Evolutionary conservation across 2,329 filamentous ascomycete genomes (phyloP).

Genomic region (Botryotinia narcissicola): DNA sequence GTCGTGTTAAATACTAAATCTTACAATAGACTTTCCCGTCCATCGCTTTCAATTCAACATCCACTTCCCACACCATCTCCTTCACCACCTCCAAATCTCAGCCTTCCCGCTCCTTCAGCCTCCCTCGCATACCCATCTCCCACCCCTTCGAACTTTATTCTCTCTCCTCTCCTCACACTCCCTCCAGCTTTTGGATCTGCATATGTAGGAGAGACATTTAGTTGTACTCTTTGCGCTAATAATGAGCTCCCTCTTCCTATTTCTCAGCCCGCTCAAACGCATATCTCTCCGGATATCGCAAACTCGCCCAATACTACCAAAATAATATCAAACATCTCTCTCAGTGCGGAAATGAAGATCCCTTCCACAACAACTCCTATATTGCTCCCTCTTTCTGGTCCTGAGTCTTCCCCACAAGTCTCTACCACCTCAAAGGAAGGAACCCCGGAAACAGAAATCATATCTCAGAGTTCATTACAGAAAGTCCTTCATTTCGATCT

Average conservation of each 20-base stretch:
- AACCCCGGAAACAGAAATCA: not conserved
- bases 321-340: constrained; percentile 69
- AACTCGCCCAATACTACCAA: constrained; percentile 42
- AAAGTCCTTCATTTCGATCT: constrained; percentile 81
- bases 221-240: constrained; percentile 93
- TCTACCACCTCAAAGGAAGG: constrained; percentile 1
- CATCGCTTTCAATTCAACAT: constrained; percentile 68
- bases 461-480: constrained; percentile 52
- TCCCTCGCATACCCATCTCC: constrained; percentile 69
- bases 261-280: not conserved
- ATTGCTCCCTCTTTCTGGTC: constrained; percentile 56
- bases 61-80: constrained; percentile 42
- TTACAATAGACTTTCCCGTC: constrained; percentile 69
- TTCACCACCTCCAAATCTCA: constrained; percentile 39
- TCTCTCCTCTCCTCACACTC: constrained; percentile 70
- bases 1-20: not conserved
- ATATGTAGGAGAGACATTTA: constrained; percentile 93
- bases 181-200: constrained; percentile 90
- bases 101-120: constrained; percentile 46
- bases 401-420: constrained; percentile 13
- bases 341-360: constrained; percentile 94
- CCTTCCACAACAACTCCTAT: constrained; percentile 61
- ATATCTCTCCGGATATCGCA: not conserved
- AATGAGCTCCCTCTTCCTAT: constrained; percentile 61
- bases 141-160: constrained; percentile 44